A percentile compares a stretch with the other conserved stretches of the same genome.
phyloP scores from a whole-genome alignment of 2,329 filamentous ascomycete genomes.

The Colletotrichum sidae region DNA sequence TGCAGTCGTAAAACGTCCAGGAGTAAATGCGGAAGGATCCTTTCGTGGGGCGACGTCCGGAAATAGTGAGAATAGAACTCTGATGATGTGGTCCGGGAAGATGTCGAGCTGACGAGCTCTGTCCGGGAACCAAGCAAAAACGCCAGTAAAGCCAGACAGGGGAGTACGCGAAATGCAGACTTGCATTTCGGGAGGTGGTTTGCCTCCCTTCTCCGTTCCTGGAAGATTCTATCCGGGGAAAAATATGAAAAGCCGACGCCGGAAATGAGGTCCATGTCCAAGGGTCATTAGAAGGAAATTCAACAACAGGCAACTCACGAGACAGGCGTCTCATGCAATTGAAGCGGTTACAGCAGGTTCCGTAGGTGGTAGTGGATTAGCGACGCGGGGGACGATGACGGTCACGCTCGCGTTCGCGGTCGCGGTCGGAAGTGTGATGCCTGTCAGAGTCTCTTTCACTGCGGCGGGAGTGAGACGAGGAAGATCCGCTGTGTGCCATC shows the following conservation, averaged over 20 bases:
- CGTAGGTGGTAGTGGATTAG: constrained; percentile 41
- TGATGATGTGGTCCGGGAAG: constrained; percentile 13
- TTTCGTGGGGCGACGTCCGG: constrained; percentile 27
- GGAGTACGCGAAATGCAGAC: constrained; percentile 37
- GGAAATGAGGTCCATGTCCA: constrained; percentile 36
- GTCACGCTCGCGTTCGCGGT: no score
- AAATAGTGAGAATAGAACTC: constrained; percentile 16
- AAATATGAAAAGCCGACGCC: constrained; percentile 38
- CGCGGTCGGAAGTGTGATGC: constrained; percentile 48
- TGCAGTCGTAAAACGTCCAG: constrained; percentile 39
- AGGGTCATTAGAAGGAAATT: constrained; percentile 37
- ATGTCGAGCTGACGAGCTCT: constrained; percentile 20
- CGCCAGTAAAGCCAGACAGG: constrained; percentile 32
- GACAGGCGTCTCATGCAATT: constrained; percentile 37
- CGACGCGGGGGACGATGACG: constrained; percentile 54
- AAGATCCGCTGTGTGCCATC: constrained; percentile 50
- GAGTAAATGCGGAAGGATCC: constrained; percentile 31
- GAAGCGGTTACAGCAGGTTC: constrained; percentile 22
- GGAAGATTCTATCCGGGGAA: constrained; percentile 34
- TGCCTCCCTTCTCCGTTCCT: constrained; percentile 29
- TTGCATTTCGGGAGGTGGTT: constrained; percentile 35
- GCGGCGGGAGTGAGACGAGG: constrained; percentile 48
- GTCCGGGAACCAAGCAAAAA: constrained; percentile 25
- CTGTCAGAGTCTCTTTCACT: constrained; percentile 57
- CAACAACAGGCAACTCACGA: constrained; percentile 35